Conservation (phyloP, 306 rosid species). For the Cyclanthera cordifolia region DNA sequence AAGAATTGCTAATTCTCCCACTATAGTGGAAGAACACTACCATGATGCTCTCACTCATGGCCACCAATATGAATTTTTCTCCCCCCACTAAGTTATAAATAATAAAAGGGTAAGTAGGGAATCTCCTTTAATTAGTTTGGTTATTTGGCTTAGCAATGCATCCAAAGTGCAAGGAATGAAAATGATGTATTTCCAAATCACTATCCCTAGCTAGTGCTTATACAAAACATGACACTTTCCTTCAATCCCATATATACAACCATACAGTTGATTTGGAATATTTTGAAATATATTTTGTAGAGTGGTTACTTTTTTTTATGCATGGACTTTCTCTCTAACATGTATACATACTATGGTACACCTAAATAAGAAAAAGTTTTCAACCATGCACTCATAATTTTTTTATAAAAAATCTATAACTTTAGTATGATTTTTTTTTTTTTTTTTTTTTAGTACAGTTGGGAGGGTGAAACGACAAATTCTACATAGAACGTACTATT, state of each 20-base stretch:
- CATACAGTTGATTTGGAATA: neutral
- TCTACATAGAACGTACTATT: too few species aligned
- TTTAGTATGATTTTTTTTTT: too few species aligned
- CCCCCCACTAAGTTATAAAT: neutral
- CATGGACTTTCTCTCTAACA: too few species aligned
- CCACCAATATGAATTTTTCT: neutral
- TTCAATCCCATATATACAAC: neutral
- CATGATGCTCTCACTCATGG: neutral
- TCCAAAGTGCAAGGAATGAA: slow-evolving; percentile 1
- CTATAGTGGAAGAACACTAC: neutral
- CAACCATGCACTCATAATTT: too few species aligned
- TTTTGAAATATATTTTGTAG: too few species aligned
- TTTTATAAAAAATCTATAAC: too few species aligned
- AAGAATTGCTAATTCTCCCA: too few species aligned
- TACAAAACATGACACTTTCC: neutral
- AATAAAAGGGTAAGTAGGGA: slow-evolving; percentile 5
- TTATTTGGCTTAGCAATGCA: neutral
- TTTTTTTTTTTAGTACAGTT: too few species aligned
- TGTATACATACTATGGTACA: too few species aligned
- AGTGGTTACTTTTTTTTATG: neutral
- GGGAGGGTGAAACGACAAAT: too few species aligned
- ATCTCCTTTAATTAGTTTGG: neutral
- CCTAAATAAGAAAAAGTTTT: too few species aligned
- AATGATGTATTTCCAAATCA: neutral
- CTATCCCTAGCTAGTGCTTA: neutral